A percentile compares a stretch with the other conserved stretches of the same genome.
Conservation (phyloP, 2,329 filamentous ascomycete species). For the Akanthomyces uredinophilus region DNA sequence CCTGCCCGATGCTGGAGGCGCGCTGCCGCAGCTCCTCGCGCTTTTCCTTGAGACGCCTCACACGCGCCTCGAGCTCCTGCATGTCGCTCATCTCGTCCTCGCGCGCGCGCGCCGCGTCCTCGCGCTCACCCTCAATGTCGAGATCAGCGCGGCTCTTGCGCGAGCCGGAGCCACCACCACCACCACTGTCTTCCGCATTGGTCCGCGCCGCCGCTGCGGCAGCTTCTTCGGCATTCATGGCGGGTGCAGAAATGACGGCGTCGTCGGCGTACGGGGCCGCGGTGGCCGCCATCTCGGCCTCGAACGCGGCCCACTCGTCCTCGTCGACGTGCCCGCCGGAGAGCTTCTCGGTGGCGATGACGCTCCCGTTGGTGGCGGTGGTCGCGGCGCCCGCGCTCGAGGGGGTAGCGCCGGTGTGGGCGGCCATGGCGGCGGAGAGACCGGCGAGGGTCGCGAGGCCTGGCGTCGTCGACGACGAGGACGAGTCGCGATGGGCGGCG, state of each 20-base stretch:
- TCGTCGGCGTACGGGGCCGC: slow-evolving; percentile 34
- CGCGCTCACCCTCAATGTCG: slow-evolving; percentile 60
- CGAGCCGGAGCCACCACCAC: slow-evolving; percentile 20
- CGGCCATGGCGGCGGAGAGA: slow-evolving; percentile 22
- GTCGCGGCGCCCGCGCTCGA: not conserved
- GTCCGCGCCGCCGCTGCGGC: slow-evolving; percentile 30
- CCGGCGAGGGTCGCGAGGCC: slow-evolving; percentile 19
- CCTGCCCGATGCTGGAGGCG: slow-evolving; percentile 26
- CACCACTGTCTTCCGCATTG: slow-evolving; percentile 44
- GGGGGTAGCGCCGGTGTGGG: slow-evolving; percentile 18
- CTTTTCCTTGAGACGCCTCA: slow-evolving; percentile 63
- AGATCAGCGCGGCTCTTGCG: slow-evolving; percentile 51
- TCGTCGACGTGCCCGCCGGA: slow-evolving; percentile 49
- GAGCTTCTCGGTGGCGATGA: slow-evolving; percentile 1
- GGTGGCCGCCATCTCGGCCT: slow-evolving; percentile 66
- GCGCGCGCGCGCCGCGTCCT: slow-evolving; percentile 68
- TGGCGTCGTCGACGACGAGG: slow-evolving; percentile 40
- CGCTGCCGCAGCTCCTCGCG: slow-evolving; percentile 57
- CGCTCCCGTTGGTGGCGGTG: not conserved
- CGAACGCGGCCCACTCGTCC: slow-evolving; percentile 80
- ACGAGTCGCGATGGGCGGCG: slow-evolving; percentile 36
- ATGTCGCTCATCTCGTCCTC: slow-evolving; percentile 80
- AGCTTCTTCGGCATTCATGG: slow-evolving; percentile 59
- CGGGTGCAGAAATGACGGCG: slow-evolving; percentile 64
- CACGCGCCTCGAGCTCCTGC: slow-evolving; percentile 70